These are phyloP conservation scores for Heliocybe sulcata DNA, from an alignment of 1,284 basidiomycete genomes.

Conservation along the genomic window DNA sequence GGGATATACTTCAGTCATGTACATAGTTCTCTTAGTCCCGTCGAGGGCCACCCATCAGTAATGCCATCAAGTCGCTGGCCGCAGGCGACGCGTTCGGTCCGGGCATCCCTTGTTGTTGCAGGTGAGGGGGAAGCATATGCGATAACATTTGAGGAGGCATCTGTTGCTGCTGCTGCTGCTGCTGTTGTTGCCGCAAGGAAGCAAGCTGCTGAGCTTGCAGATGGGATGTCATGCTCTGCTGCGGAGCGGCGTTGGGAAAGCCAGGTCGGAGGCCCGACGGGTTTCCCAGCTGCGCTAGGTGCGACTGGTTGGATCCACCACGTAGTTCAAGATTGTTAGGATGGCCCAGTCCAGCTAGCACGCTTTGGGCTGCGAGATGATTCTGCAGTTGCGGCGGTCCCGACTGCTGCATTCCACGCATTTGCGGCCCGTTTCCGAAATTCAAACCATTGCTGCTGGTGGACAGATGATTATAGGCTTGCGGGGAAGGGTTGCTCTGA, in stretches of 20 bases:
- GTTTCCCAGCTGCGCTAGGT: conserved; percentile 34
- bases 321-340: conserved; percentile 49
- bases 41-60: conserved; percentile 63
- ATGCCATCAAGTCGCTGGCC: conserved; percentile 64
- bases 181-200: conserved; percentile 36
- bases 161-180: conserved; percentile 35
- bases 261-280: conserved; percentile 31
- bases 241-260: conserved; percentile 38
- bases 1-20: not conserved
- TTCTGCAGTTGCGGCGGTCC: conserved; percentile 43
- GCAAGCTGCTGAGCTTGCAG: conserved; percentile 26
- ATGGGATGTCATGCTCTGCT: conserved; percentile 40
- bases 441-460: conserved; percentile 30
- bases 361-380: conserved; percentile 29
- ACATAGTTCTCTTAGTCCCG: conserved; percentile 36
- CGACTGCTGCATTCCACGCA: conserved; percentile 39
- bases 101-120: conserved; percentile 48
- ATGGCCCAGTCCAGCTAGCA: conserved; percentile 41
- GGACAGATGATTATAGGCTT: conserved; percentile 50
- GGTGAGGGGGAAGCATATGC: conserved; percentile 51
- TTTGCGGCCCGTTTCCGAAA: conserved; percentile 41
- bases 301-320: conserved; percentile 39
- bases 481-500: conserved; percentile 38
- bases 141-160: conserved; percentile 39
- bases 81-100: conserved; percentile 45